Evolutionary conservation across 2,329 filamentous ascomycete species (phyloP), one percentile per base, ranked within the genome.

Genomic region (Colletotrichum spaethianum): DNA sequence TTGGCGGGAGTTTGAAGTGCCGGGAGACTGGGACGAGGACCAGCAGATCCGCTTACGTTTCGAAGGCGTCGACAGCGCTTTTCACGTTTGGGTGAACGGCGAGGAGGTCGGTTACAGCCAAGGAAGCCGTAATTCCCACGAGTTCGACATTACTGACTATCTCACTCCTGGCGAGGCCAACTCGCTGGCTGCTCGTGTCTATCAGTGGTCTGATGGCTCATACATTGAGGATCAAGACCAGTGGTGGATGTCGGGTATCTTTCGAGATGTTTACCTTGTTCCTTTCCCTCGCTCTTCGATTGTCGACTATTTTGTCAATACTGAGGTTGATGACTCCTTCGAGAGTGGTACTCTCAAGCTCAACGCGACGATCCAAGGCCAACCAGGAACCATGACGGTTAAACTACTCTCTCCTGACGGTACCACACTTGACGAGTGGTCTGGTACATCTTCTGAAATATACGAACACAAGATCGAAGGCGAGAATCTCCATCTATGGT

Each of bases 211-310:
- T 46, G 90, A 94, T 76, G 92, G 91, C 2, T 91, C 88, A 20
- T 94, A 93, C 73, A 89, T 94, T 42, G 92, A 94, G 76, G 91
- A 93, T 71, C 91, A 88, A 74, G 91, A 93, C 76, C 90, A 93
- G 78, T 93, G 92, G 91, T 91, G 90, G 87, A 79, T 93, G 4
- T 89, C 86, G 59, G 86, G 88, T 23, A 93, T 93, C 70, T 94
- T 93, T 75, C 85, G 92, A 57, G 91, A 94, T 73, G 92, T 94
- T 0, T 89, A 88, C 67, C 81, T 94, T 11, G 82, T 93, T 33
- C 87, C 88, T 0, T 93, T 93, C 69, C 87, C 90, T 0, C 78
- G 82, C 18, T 76, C 80, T n/a, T 81, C 86, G 46, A 85, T 90
- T 60, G 81, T 91, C 46, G 88, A 93, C 74, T 84, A 91, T 26